Evolutionary conservation across 768 basidiomycete genomes (phyloP), one percentile per base, ranked within the genome.

Genomic region (Thelephora aurantiotincta): DNA sequence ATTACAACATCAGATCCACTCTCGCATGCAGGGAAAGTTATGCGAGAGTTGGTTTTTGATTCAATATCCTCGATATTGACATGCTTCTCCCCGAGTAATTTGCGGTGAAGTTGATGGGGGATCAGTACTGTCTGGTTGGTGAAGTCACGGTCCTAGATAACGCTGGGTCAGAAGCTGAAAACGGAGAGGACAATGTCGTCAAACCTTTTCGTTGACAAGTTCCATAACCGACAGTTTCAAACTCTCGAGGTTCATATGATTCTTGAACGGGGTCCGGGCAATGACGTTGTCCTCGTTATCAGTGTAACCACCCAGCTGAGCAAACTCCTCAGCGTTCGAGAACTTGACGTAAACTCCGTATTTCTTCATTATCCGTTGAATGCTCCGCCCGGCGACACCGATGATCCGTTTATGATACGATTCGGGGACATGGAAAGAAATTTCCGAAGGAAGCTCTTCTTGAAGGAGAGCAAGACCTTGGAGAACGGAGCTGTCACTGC

Each of bases 301-400:
- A 57, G 84, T 80, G 62, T 94, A 94, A 5, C 93, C 94, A 22
- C 94, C 94, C 53, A 93, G 73, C 11, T 84, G 78, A 34, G 91
- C 91, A 63, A 93, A 96, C 62, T 98, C 94, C 56, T 98, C 94
- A 11, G 90, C 90, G 62, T 97, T 98, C 19, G 89, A 90, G 58
- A 98, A 99, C 66, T 98, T 98, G 65, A 99, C 94, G 65, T 97
- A 98, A 18, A 97, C 94, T n/a, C 94, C 94, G 54, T 85, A 96
- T 62, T 94, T 91, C 71, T 97, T 97, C 94, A 99, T 99, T 65
- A 99, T 98, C 50, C 91, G 79, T 64, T 98, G 94, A 50, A 99
- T 97, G 65, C 91, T 98, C 58, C 92, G 82, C 23, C 94, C 94
- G 33, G 91, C 93, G 33, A 97, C 93, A 51, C 94, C 94, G 54